Conservation (phyloP, 202 grass and related monocot species). For the Setaria italica region DNA sequence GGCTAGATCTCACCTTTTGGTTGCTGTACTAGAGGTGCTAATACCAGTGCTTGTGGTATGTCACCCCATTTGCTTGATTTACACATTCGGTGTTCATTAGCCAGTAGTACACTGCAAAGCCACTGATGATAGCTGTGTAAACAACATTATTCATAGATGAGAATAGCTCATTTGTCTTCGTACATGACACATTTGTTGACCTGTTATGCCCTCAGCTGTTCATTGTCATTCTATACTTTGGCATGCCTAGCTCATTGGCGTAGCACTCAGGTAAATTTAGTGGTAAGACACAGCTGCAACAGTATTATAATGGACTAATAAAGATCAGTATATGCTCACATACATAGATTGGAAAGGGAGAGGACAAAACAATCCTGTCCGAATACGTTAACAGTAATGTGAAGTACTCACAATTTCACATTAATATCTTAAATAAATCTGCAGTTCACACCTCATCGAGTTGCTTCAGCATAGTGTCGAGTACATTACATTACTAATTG, state of each 20-base stretch:
- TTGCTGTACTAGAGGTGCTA: too few species aligned
- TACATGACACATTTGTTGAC: neutral
- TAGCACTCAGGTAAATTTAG: neutral
- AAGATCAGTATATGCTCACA: neutral
- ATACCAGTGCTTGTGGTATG: neutral
- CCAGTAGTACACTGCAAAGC: neutral
- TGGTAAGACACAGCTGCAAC: neutral
- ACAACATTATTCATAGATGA: too few species aligned
- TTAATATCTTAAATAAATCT: constrained; percentile 1
- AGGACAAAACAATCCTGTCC: neutral
- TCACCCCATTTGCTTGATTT: neutral
- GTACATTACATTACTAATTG: neutral
- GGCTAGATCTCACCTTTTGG: neutral
- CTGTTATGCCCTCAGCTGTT: neutral
- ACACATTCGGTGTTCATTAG: neutral
- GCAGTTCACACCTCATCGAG: neutral
- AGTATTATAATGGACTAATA: neutral
- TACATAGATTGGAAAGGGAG: neutral
- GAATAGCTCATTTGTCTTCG: neutral
- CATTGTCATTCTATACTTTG: constrained; percentile 5
- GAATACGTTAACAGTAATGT: neutral
- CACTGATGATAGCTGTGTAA: neutral
- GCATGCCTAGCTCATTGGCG: neutral
- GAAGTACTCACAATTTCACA: neutral
- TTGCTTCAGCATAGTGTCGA: neutral